Base-by-base conservation (phyloP, 2,329 filamentous ascomycete species). In the Penicillium polonicum region DNA sequence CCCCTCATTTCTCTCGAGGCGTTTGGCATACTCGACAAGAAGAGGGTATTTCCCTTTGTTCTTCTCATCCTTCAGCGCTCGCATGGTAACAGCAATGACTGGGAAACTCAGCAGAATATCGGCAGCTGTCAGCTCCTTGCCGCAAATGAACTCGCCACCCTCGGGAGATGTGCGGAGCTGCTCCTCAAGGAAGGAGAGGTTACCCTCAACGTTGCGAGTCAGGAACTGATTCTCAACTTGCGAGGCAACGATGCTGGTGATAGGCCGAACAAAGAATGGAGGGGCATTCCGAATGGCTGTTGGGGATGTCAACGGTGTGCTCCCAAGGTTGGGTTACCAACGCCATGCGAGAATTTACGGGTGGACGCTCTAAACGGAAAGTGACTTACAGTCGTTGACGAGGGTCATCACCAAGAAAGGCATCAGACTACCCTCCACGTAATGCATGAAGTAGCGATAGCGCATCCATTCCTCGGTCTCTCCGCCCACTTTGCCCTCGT, bases 391-490 rank as follows among this genome's bases (percentile, higher is more conserved):
- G 45, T 81, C 70, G 21, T 89, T 77, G 27, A 96, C 76, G 17
- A 94, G 70, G 15, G 80, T 77, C 60, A 90, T 74, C 1, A 92
- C 75, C 61, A 94, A 72, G 48, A 86, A 78, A 0, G 85, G 83
- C 88, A 95, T 94, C 60, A 97, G 76, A 60, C 85, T 90, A 12
- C 92, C 93, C 76, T 97, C 93, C 5, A 85, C 82, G 74, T 92
- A 97, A 72, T 96, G 89, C 81, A 96, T 84, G 64, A 85, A 85
- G 71, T 91, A 90, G 69, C 81, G 78, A 68, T 86, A 85, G 42
- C 84, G 78, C 68, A 85, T 69, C 82, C 83, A 88, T 59, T 79
- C 76, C 65, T 87, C 84, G 0, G 79, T 84, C 73, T 88, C 85
- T 4, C 76, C 82, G 7, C 83, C 82, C 15, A 85, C 70, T 31